Conservation (phyloP, 2,329 filamentous ascomycete genomes). For the Trichoderma cornu-damae region DNA sequence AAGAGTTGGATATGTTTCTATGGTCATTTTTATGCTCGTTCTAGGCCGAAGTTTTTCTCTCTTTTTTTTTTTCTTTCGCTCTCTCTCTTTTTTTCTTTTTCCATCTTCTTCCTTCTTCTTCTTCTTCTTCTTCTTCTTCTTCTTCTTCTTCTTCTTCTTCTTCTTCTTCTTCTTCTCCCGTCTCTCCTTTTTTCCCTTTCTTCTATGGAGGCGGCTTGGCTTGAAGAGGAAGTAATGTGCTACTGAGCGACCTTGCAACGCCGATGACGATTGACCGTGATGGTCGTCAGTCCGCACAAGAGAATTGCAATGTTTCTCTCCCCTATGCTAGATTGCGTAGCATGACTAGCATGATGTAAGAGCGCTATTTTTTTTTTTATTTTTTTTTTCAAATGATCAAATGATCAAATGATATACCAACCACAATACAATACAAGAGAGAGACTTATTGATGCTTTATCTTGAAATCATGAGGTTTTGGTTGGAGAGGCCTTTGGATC, state of each 20-base stretch:
- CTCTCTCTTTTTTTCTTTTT: too few relatives aligned
- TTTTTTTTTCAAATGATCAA: too few relatives aligned
- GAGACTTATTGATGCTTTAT: neutral
- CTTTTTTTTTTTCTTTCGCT: too few relatives aligned
- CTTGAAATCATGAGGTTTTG: too few relatives aligned
- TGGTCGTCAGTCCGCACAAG: neutral
- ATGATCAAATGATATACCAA: neutral
- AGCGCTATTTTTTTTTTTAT: neutral
- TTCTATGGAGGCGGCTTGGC: too few relatives aligned
- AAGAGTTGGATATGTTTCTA: slow-evolving; percentile 4
- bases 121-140: too few relatives aligned
- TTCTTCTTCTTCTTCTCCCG: too few relatives aligned
- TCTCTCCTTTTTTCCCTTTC: too few relatives aligned
- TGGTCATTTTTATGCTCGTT: neutral
- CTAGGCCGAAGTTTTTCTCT: neutral
- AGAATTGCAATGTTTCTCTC: neutral
- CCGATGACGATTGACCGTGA: neutral
- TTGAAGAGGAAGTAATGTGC: neutral
- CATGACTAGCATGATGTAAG: neutral
- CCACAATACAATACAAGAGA: neutral
- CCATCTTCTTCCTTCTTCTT: too few relatives aligned
- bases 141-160: too few relatives aligned
- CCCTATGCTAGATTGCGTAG: neutral
- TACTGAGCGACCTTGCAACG: neutral
- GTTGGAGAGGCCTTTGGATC: neutral